Evolutionary conservation across 2,329 filamentous ascomycete genomes (phyloP).

Genomic region (Botrytis galanthina): DNA sequence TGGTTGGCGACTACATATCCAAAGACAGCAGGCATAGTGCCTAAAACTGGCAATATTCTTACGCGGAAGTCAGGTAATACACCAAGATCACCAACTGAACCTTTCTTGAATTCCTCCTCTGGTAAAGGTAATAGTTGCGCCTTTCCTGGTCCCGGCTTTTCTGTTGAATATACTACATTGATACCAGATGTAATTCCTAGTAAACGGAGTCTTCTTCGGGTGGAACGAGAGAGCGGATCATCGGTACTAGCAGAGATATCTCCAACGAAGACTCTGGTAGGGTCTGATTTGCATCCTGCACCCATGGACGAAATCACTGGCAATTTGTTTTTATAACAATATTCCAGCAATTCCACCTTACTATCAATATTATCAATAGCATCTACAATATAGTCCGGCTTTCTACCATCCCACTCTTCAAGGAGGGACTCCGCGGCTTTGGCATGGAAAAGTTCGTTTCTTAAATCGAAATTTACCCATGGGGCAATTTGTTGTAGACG

Average conservation of each 20-base stretch:
- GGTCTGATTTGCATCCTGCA: conserved; percentile 86
- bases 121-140: conserved; percentile 82
- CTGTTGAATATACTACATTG: conserved; percentile 87
- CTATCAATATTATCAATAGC: conserved; percentile 98
- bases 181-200: conserved; percentile 81
- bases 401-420: conserved; percentile 62
- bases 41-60: conserved; percentile 89
- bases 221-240: conserved; percentile 83
- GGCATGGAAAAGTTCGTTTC: conserved; percentile 78
- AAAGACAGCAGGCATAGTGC: conserved; percentile 97
- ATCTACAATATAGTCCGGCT: conserved; percentile 87
- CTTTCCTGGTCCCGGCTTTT: conserved; percentile 87
- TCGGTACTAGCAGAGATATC: conserved; percentile 88
- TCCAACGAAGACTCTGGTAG: conserved; percentile 81
- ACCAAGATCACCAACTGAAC: conserved; percentile 79
- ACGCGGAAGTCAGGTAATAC: conserved; percentile 91
- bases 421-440: conserved; percentile 65
- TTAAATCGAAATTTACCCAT: conserved; percentile 86
- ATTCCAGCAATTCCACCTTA: conserved; percentile 86
- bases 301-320: conserved; percentile 95
- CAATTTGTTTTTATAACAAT: conserved; percentile 75
- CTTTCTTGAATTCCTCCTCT: conserved; percentile 85
- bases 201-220: conserved; percentile 69
- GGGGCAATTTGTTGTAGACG: conserved; percentile 83
- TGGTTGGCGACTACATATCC: conserved; percentile 91